These are phyloP conservation scores for Cucurbita maxima DNA, from an alignment of 306 rosid species.

Conservation along the genomic window DNA sequence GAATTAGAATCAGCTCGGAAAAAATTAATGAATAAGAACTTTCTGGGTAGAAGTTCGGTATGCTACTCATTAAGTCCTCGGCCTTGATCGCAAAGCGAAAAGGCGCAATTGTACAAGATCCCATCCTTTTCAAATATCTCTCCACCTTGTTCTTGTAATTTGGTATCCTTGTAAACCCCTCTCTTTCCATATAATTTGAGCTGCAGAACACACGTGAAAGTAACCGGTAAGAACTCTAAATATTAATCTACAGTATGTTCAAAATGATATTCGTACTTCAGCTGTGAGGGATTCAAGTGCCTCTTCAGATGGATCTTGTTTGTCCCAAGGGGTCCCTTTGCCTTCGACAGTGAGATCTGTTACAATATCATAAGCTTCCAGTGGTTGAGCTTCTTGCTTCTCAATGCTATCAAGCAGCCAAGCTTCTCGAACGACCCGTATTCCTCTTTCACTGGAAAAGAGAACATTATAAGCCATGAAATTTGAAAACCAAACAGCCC, in stretches of 20 bases:
- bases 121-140: slow-evolving; percentile 50
- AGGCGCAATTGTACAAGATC: slow-evolving; percentile 69
- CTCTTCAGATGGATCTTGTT: slow-evolving; percentile 64
- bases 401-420: slow-evolving; percentile 64
- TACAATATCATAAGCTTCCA: slow-evolving; percentile 59
- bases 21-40: neutral
- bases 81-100: slow-evolving; percentile 59
- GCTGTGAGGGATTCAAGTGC: slow-evolving; percentile 58
- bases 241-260: neutral
- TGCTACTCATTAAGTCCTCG: slow-evolving; percentile 60
- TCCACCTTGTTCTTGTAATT: slow-evolving; percentile 56
- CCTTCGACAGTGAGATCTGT: slow-evolving; percentile 59
- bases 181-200: slow-evolving; percentile 76
- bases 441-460: slow-evolving; percentile 45
- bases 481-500: neutral
- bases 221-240: neutral
- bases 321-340: slow-evolving; percentile 66
- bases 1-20: neutral
- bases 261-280: slow-evolving; percentile 26
- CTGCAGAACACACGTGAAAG: slow-evolving; percentile 20
- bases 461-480: neutral
- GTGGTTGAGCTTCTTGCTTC: slow-evolving; percentile 70
- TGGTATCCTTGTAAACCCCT: slow-evolving; percentile 55
- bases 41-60: neutral
- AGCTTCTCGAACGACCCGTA: slow-evolving; percentile 51